A percentile compares a stretch with the other conserved stretches of the same genome.
phyloP scores from a whole-genome alignment of 1,284 basidiomycete species.

The Ceratobasidium sp. region DNA sequence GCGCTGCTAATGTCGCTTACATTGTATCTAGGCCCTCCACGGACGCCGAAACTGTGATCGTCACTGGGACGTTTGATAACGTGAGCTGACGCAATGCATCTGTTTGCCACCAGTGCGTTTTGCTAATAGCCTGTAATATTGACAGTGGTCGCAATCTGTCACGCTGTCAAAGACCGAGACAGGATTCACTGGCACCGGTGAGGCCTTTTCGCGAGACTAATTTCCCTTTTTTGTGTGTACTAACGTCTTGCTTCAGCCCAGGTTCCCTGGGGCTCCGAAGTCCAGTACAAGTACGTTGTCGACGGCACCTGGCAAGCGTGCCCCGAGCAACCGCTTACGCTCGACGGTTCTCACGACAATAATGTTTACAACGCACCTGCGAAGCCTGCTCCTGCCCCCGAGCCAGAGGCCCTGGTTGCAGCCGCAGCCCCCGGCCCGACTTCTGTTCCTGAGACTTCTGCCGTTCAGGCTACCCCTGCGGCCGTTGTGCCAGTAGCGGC shows the following conservation, averaged over 20 bases:
- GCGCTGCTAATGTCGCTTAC: neutral
- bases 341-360: conserved; percentile 71
- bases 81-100: conserved; percentile 58
- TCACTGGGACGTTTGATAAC: conserved; percentile 81
- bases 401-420: conserved; percentile 28
- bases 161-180: conserved; percentile 62
- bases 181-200: conserved; percentile 65
- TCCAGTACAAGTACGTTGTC: conserved; percentile 81
- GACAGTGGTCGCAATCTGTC: conserved; percentile 72
- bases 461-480: conserved; percentile 14
- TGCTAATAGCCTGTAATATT: conserved; percentile 41
- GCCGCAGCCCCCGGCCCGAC: conserved; percentile 35
- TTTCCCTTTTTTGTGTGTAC: conserved; percentile 4
- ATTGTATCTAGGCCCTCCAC: conserved; percentile 35
- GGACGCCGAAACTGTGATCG: conserved; percentile 66
- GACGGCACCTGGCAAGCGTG: conserved; percentile 74
- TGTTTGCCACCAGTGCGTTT: conserved; percentile 36
- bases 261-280: conserved; percentile 71
- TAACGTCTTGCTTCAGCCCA: conserved; percentile 50
- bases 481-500: conserved; percentile 27
- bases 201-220: conserved; percentile 18
- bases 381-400: conserved; percentile 55
- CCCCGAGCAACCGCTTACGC: conserved; percentile 67
- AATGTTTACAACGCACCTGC: conserved; percentile 73
- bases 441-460: conserved; percentile 38